Base-by-base conservation (phyloP, 2,329 filamentous ascomycete species). In the Ophiocordyceps unilateralis region DNA sequence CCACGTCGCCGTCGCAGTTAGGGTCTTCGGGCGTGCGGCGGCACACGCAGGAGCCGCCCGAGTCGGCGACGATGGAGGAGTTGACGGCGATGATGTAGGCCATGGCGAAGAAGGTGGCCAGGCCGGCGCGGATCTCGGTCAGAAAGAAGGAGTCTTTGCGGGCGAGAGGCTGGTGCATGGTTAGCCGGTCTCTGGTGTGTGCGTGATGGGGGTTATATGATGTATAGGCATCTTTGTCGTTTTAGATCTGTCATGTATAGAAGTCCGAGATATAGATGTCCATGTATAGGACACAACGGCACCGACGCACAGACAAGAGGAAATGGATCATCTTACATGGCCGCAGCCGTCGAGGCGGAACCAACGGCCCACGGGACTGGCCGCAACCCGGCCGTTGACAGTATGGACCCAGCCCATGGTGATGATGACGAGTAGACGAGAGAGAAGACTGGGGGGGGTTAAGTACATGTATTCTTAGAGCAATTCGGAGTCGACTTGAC, bases 321-420 rank as follows among this genome's bases (percentile, higher is more conserved):
- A 32, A n/a, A 5, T 2, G 40, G 38, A 32, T 43, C 12, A 36
- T 17, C 78, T 68, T 72, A 84, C 81, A 72, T 89, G 83, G 53
- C 84, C 84, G 34, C 75, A 86, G 50, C 83, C 83, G 48, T 93
- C 84, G 36, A 93, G 74, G 50, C 77, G 75, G 63, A 93, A 93
- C 66, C 78, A 83, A 50, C 69, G 67, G 48, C 83, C 83, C 46
- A 86, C 69, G 28, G 69, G 59, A 55, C 78, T 79, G 48, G 63
- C 65, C 47, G 82, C 83, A 50, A 87, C 70, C 46, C 64, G 68
- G 48, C 55, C 53, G 56, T 81, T 78, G 57, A 65, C 53, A 4
- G 54, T 65, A 14, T 74, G 59, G 43, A 67, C 54, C 68, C 67
- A 72, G 51, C 57, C 61, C 68, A 72, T 73, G 38, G 15, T 34